A percentile compares a stretch with the other conserved stretches of the same genome.
Conservation (phyloP, 495 filamentous ascomycete genomes). For the Neurospora intermedia region DNA sequence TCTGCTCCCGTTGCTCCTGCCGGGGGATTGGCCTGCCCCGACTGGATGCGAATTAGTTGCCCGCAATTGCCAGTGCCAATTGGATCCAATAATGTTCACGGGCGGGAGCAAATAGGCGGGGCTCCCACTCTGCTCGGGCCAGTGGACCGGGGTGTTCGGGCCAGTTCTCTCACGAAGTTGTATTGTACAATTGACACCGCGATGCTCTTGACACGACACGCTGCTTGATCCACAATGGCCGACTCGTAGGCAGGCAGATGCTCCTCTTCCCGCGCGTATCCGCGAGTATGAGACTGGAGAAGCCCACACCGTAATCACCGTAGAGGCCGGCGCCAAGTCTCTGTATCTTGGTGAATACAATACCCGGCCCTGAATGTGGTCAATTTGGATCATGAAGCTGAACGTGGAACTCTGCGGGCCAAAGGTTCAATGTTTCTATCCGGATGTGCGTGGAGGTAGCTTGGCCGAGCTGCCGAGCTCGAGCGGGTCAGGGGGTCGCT, state of each 20-base stretch:
- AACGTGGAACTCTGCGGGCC: neutral
- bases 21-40: neutral
- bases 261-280: neutral
- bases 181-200: neutral
- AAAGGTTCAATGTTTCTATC: neutral
- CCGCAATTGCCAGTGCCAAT: neutral
- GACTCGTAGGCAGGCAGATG: neutral
- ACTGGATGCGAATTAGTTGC: neutral
- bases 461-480: neutral
- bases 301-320: neutral
- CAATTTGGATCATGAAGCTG: neutral
- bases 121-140: neutral
- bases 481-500: neutral
- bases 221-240: neutral
- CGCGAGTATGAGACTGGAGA: neutral
- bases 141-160: neutral
- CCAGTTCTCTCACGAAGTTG: neutral
- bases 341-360: neutral
- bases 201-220: neutral
- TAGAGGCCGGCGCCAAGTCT: neutral
- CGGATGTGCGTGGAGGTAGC: neutral
- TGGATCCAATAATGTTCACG: neutral
- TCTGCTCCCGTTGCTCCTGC: neutral
- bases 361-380: neutral
- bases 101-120: neutral